phyloP scores from a whole-genome alignment of 768 basidiomycete species.

The Russula compacta region DNA sequence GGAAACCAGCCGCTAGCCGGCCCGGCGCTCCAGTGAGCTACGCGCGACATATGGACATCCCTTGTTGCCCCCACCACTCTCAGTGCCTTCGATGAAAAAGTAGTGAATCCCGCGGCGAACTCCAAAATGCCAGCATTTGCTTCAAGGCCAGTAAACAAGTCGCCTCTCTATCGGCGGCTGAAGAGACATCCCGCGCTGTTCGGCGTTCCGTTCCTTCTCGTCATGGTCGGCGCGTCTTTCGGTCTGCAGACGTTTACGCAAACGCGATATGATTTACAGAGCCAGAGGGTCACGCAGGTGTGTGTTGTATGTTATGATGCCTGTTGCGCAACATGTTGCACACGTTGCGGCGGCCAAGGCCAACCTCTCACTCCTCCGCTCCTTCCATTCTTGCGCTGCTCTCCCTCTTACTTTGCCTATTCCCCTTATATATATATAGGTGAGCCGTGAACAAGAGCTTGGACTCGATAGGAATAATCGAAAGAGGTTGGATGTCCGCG shows the following conservation, averaged over 20 bases:
- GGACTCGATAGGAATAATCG: conserved; percentile 52
- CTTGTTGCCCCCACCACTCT: too few species aligned
- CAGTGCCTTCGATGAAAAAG: too few species aligned
- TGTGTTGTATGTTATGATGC: too few species aligned
- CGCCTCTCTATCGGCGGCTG: conserved; percentile 8
- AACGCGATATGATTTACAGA: conserved; percentile 83
- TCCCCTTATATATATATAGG: conserved; percentile 29
- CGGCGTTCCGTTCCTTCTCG: conserved; percentile 76
- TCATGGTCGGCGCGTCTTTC: conserved; percentile 83
- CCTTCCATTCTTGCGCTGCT: background rate
- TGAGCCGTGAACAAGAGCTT: conserved; percentile 73
- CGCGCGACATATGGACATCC: too few species aligned
- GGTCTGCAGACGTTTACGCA: conserved; percentile 78
- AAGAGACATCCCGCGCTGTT: conserved; percentile 60
- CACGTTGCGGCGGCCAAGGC: too few species aligned
- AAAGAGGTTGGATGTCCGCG: conserved; percentile 85
- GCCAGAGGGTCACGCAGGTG: conserved; percentile 67
- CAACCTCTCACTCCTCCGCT: too few species aligned
- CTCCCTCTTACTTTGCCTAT: too few species aligned
- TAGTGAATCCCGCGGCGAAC: background rate
- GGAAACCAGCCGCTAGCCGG: background rate
- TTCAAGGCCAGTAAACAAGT: conserved; percentile 9
- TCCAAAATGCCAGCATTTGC: conserved; percentile 15
- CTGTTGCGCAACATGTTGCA: too few species aligned
- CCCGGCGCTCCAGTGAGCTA: background rate